phyloP scores from a whole-genome alignment of 2,329 filamentous ascomycete species.

The Apiospora koreana region DNA sequence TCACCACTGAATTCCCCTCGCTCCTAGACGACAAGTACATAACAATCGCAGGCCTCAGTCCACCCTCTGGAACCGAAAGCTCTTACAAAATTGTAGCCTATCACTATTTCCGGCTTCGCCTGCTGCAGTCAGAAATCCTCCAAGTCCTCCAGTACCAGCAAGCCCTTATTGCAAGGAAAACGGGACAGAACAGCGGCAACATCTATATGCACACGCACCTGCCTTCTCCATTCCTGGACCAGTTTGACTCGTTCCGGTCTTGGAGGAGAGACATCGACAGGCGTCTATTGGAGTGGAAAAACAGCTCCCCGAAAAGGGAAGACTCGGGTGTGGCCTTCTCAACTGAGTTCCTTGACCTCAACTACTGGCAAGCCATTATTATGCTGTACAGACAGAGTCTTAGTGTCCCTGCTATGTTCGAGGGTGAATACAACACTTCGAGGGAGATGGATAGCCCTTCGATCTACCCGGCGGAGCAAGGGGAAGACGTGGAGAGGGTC shows the following conservation, averaged over 20 bases:
- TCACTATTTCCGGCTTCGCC: conserved; percentile 86
- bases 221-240: conserved; percentile 80
- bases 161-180: conserved; percentile 72
- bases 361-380: conserved; percentile 97
- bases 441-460: conserved; percentile 65
- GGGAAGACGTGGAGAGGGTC: conserved; percentile 85
- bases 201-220: conserved; percentile 77
- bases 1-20: conserved; percentile 93
- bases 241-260: conserved; percentile 80
- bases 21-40: conserved; percentile 87
- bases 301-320: conserved; percentile 71
- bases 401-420: conserved; percentile 81
- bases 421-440: conserved; percentile 71
- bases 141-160: conserved; percentile 94
- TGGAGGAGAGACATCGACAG: conserved; percentile 89
- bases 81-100: conserved; percentile 91
- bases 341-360: conserved; percentile 86
- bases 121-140: conserved; percentile 92
- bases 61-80: conserved; percentile 61
- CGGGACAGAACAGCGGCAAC: conserved; percentile 64
- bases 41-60: conserved; percentile 72
- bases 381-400: conserved; percentile 93
- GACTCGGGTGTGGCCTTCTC: conserved; percentile 89
- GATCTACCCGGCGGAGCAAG: conserved; percentile 63
- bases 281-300: conserved; percentile 84